phyloP scores from a whole-genome alignment of 116 monocot genomes.

The Phalaenopsis hybrid region DNA sequence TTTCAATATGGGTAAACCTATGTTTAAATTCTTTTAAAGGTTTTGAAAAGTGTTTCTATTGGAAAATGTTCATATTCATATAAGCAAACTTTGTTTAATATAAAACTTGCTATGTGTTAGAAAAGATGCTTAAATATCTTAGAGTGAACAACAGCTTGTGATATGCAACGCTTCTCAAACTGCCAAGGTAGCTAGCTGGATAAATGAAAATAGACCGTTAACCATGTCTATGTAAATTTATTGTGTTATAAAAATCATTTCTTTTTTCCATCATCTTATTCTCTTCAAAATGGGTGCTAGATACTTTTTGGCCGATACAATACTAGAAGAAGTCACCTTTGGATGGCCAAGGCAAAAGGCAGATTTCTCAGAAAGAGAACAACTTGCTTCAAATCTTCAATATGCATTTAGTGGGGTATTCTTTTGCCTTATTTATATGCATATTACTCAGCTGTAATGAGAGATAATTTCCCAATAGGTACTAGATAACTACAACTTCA shows the following conservation, averaged over 20 bases:
- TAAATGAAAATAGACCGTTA: not conserved
- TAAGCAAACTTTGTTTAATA: not conserved
- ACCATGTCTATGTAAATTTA: not conserved
- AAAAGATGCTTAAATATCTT: not conserved
- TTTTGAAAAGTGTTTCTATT: not conserved
- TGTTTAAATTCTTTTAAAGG: not conserved
- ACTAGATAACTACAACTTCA: too few relatives aligned
- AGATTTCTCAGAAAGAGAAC: constrained; percentile 42
- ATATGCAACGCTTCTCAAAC: not conserved
- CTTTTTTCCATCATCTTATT: not conserved
- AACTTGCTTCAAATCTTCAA: constrained; percentile 68
- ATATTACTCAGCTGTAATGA: too few relatives aligned
- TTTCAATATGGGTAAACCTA: not conserved
- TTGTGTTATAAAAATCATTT: not conserved
- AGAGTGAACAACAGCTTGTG: not conserved
- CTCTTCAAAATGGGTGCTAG: constrained; percentile 20
- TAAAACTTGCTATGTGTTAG: not conserved
- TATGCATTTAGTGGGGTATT: constrained; percentile 70
- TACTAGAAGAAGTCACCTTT: constrained; percentile 92
- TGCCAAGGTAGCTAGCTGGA: not conserved
- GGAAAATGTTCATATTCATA: not conserved
- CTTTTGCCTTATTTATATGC: not conserved
- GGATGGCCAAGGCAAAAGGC: constrained; percentile 90
- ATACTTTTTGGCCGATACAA: constrained; percentile 92
- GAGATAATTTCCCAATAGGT: too few relatives aligned